Conservation (phyloP, 2,329 filamentous ascomycete genomes). For the Pyricularia pennisetigena region DNA sequence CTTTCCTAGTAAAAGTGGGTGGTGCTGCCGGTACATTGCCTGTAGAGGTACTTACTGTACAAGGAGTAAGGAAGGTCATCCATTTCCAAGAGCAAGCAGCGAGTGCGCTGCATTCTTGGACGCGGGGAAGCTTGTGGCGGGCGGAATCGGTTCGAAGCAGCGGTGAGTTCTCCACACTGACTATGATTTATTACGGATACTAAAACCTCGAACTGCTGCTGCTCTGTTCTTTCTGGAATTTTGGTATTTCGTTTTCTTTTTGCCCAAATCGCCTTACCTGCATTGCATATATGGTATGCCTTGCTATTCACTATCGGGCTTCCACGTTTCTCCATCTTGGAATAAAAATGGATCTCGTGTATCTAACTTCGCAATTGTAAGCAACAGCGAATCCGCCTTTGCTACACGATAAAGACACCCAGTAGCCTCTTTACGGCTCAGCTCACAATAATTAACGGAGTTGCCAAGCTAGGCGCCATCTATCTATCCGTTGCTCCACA, state of each 20-base stretch:
- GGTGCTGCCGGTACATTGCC: no score
- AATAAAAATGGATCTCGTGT: not conserved
- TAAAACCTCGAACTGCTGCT: not conserved
- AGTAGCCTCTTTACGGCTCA: no score
- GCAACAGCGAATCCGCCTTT: no score
- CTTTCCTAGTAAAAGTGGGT: not conserved
- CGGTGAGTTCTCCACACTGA: not conserved
- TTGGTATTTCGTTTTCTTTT: not conserved
- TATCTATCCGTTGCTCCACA: not conserved
- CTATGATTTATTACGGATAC: not conserved
- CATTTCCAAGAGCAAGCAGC: no score
- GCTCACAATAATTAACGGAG: no score
- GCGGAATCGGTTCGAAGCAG: not conserved
- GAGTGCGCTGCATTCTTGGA: not conserved
- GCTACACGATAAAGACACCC: no score
- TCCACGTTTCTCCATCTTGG: not conserved
- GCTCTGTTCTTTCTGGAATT: not conserved
- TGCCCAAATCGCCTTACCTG: not conserved
- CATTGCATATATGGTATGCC: not conserved
- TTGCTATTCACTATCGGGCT: not conserved
- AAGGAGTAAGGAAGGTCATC: not conserved
- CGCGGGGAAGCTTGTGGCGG: not conserved
- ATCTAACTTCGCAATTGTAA: no score
- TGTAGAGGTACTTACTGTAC: not conserved
- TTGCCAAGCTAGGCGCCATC: not conserved